Conservation (phyloP, 352 stramenopile genomes). For the Phytophthora crassamura region DNA sequence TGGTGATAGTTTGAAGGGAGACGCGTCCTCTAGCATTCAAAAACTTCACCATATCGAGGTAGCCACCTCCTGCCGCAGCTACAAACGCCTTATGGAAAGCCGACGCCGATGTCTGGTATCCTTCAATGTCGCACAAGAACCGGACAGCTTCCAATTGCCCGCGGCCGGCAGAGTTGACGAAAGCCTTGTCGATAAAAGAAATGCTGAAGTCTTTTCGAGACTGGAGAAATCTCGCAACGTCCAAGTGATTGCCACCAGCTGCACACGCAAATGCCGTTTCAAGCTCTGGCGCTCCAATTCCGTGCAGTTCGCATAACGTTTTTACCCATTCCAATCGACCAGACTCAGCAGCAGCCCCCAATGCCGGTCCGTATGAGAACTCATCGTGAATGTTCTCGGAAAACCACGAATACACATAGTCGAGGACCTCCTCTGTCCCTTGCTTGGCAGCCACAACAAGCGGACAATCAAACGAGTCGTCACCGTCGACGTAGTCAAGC, state of each 20-base stretch:
- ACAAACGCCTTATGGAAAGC: not conserved
- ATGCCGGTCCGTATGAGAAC: not conserved
- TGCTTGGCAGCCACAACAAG: slow-evolving; percentile 10
- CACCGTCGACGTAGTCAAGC: not conserved
- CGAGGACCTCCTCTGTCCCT: not conserved
- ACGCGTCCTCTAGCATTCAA: not conserved
- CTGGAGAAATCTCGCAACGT: slow-evolving; percentile 6
- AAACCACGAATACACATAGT: no score
- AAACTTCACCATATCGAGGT: slow-evolving; percentile 2
- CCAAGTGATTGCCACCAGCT: not conserved
- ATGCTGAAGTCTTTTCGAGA: not conserved
- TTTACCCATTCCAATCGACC: slow-evolving; percentile 3
- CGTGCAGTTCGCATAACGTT: not conserved
- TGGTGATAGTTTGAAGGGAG: not conserved
- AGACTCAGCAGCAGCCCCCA: not conserved
- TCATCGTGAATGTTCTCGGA: no score
- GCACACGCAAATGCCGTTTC: not conserved
- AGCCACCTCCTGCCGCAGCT: not conserved
- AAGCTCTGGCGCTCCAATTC: not conserved
- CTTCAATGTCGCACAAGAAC: slow-evolving; percentile 4
- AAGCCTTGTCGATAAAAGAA: not conserved
- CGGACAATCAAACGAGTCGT: not conserved
- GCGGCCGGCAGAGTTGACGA: not conserved
- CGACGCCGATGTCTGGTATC: not conserved
- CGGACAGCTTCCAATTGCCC: slow-evolving; percentile 7